These are phyloP conservation scores for Kluyveromyces starmeri DNA, from an alignment of 805 yeast genomes.

Conservation along the genomic window DNA sequence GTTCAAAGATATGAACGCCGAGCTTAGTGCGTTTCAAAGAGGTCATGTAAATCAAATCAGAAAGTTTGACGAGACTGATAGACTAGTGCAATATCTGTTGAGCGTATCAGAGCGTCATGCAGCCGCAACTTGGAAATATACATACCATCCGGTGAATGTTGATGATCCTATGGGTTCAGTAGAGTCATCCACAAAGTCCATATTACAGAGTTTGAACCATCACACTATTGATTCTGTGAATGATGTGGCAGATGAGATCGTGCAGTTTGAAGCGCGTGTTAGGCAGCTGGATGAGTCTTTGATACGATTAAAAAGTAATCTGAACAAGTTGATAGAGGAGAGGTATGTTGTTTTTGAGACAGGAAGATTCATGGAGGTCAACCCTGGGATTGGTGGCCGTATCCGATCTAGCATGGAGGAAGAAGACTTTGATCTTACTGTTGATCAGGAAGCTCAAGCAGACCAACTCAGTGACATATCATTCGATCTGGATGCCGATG, in stretches of 20 bases:
- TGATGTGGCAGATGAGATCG: conserved; percentile 52
- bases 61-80: conserved; percentile 68
- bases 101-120: conserved; percentile 40
- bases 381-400: conserved; percentile 25
- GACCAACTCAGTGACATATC: conserved; percentile 21
- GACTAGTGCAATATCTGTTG: conserved; percentile 53
- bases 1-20: conserved; percentile 78
- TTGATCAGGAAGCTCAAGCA: conserved; percentile 15
- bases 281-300: conserved; percentile 63
- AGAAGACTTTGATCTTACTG: conserved; percentile 18
- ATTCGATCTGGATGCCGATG: conserved; percentile 14
- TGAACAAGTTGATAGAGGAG: conserved; percentile 60
- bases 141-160: conserved; percentile 25
- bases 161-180: conserved; percentile 16
- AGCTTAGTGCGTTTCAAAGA: conserved; percentile 81
- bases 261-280: conserved; percentile 63
- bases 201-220: conserved; percentile 18
- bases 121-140: conserved; percentile 29
- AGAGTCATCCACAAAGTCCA: conserved; percentile 13
- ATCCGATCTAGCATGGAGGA: conserved; percentile 18
- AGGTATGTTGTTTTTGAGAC: conserved; percentile 51
- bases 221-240: conserved; percentile 39
- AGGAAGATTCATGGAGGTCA: conserved; percentile 38
- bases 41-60: conserved; percentile 82
- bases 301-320: conserved; percentile 48